Evolutionary conservation across 2,329 filamentous ascomycete genomes (phyloP), one percentile per base, ranked within the genome.

Genomic region (Exophiala sp.): DNA sequence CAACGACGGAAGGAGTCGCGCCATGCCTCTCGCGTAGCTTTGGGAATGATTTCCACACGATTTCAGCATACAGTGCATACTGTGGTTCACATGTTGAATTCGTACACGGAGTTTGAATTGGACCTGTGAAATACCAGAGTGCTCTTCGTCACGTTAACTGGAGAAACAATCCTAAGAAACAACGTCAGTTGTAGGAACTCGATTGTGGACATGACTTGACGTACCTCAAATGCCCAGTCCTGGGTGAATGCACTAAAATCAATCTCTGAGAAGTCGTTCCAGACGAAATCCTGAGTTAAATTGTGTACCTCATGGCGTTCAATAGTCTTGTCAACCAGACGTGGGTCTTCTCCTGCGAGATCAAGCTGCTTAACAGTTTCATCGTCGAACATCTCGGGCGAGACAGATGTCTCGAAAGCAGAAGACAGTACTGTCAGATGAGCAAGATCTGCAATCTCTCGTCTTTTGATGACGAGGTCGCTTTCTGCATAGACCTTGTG

Each of bases 201-300:
- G 16, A 18, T 2, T 18, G 16, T 18, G 16, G 16, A 18, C 5
- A 83, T 82, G 61, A 78, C 16, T 18, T 18, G 16, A 41, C 38
- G 12, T 32, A 44, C 41, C 41, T 44, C 41, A 44, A 44, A 44
- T 10, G 18, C 21, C 41, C 41, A 44, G 10, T 44, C 41, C 12
- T 44, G 41, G 14, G 21, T 44, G 3, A 32, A 10, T 10, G 41
- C 24, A 10, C 20, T 24, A 14, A 44, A 32, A 44, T 44, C 41
- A n/a, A 44, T 44, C 11, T 20, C 41, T 10, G n/a, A 10, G 20
- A 44, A 24, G n/a, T 44, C 41, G 32, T 20, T 10, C 12, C 7
- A 7, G 9, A 8, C 10, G 39, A 18, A 10, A 18, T 18, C 16
- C 16, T 18, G 16, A 18, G 16, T 18, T 18, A 18, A 18, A 18